These are phyloP conservation scores for Dentipellis fragilis DNA, from an alignment of 768 basidiomycete species.

Conservation along the genomic window DNA sequence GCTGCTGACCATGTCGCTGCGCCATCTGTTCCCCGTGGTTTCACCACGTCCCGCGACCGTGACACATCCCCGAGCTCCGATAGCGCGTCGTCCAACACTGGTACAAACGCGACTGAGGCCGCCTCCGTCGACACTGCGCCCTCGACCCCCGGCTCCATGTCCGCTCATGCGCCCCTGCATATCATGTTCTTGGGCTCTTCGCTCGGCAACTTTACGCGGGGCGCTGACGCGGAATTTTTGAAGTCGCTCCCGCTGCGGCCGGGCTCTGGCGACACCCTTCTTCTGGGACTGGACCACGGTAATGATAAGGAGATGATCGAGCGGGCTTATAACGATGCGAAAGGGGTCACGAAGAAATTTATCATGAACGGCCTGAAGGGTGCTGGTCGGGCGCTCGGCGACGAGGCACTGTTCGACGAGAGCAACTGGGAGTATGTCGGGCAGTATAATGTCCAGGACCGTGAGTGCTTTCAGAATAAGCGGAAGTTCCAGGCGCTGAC, in stretches of 20 bases:
- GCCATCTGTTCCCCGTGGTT: neutral
- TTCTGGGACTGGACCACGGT: conserved; percentile 87
- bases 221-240: conserved; percentile 65
- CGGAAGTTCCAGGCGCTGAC: neutral
- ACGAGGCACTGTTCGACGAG: conserved; percentile 52
- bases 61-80: conserved; percentile 33
- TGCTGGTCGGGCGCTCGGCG: conserved; percentile 59
- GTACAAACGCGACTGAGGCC: conserved; percentile 12
- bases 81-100: conserved; percentile 11
- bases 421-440: conserved; percentile 69
- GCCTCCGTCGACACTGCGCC: conserved; percentile 22
- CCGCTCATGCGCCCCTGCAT: conserved; percentile 46
- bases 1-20: conserved; percentile 1
- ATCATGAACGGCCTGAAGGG: conserved; percentile 78
- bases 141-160: conserved; percentile 37
- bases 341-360: conserved; percentile 63
- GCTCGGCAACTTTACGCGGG: conserved; percentile 79
- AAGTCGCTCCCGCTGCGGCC: conserved; percentile 67
- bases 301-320: conserved; percentile 65
- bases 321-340: conserved; percentile 75
- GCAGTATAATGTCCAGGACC: conserved; percentile 43
- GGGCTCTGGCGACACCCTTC: conserved; percentile 67
- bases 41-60: conserved; percentile 11
- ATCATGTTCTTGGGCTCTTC: conserved; percentile 89
- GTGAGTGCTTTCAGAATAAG: conserved; percentile 22